Base-by-base conservation (phyloP, 257 asterid genomes). In the Solanum dulcamara region DNA sequence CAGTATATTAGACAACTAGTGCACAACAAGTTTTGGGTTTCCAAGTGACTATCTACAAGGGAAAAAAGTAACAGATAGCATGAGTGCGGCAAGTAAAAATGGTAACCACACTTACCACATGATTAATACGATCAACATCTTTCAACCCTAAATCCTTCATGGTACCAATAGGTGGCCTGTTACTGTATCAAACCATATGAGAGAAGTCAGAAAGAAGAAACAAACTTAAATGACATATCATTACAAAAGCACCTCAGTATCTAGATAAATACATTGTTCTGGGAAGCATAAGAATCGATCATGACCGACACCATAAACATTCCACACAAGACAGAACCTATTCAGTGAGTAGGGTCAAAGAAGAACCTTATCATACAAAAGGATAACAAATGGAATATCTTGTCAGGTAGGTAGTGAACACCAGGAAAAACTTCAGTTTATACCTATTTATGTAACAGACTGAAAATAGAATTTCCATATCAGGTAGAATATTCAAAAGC, bases 81-180 rank as follows among this genome's bases (percentile, higher is more conserved):
- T 59, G 46, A 37, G 6, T 20, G 35, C n/a, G 40, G 38, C 81
- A 62, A 32, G 32, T 64, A 26, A 71, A 85, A 77, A 85, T 62
- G 50, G 83, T 15, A 48, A 17, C 64, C 81, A 72, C 62, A 86
- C 96, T 88, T 92, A 95, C 97, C 46, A 60, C 85, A 64, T 87
- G 90, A 83, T 87, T 88, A 55, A 46, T 53, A 81, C 81, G 83
- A 60, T 80, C 74, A 50, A 87, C 80, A 57, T 72, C 74, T 51
- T 80, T 35, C 87, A 66, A 48, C 51, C 46, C 30, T 38, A 77
- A 70, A 83, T 62, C 67, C 70, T 64, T 85, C 70, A 15, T 82
- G 51, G 74, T 85, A 22, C 68, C 86, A 68, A 68, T 35, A 5
- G 83, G 86, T 10, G 51, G 37, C 85, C 89, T 89, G 88, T 66